phyloP scores from a whole-genome alignment of 2,329 filamentous ascomycete species.

The Bipolaris victoriae region DNA sequence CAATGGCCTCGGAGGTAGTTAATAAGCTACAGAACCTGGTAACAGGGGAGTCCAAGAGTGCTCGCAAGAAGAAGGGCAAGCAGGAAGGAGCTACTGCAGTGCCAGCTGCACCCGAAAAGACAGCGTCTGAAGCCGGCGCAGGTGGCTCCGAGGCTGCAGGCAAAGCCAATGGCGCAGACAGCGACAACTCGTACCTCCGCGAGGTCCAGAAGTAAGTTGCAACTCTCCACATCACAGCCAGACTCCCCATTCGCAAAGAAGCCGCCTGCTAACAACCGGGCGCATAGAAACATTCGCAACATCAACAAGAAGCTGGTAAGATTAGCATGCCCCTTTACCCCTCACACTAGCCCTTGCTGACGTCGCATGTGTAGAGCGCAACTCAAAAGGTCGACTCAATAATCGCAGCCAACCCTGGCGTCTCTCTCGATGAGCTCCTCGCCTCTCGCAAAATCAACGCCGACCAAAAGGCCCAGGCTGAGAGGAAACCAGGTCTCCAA shows the following conservation, averaged over 20 bases:
- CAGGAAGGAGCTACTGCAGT: constrained; percentile 52
- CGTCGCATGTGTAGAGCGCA: constrained; percentile 60
- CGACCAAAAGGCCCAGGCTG: constrained; percentile 77
- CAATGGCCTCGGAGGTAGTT: constrained; percentile 60
- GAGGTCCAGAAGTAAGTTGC: constrained; percentile 85
- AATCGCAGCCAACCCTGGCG: constrained; percentile 71
- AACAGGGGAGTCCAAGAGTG: constrained; percentile 60
- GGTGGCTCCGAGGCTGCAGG: constrained; percentile 41
- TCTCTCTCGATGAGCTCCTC: constrained; percentile 76
- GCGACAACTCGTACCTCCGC: constrained; percentile 81
- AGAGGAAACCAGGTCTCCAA: constrained; percentile 77
- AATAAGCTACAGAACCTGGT: constrained; percentile 68
- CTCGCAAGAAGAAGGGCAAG: constrained; percentile 60
- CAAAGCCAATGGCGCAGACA: constrained; percentile 63
- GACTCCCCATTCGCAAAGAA: not conserved
- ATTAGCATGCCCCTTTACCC: constrained; percentile 23
- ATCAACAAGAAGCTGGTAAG: constrained; percentile 92
- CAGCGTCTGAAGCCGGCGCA: constrained; percentile 39
- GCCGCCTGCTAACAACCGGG: constrained; percentile 23
- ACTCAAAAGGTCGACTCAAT: constrained; percentile 74
- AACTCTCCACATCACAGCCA: constrained; percentile 11
- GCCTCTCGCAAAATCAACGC: constrained; percentile 74
- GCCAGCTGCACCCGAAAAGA: constrained; percentile 49
- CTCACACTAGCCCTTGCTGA: constrained; percentile 24
- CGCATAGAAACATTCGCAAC: constrained; percentile 81